phyloP scores from a whole-genome alignment of 306 rosid genomes.

The Prunus mongolica region DNA sequence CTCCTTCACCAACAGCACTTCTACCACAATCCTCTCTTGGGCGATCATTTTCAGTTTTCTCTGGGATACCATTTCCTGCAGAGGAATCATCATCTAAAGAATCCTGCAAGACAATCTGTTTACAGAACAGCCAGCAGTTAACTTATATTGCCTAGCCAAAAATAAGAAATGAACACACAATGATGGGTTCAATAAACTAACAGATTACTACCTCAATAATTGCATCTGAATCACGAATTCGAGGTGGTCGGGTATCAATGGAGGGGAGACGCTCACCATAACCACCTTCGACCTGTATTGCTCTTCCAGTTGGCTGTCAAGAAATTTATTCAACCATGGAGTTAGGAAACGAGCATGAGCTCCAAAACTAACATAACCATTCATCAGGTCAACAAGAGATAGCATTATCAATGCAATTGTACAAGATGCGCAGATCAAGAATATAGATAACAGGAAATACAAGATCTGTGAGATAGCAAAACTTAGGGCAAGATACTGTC shows the following conservation, averaged over 20 bases:
- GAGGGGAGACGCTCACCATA: slow-evolving; percentile 96
- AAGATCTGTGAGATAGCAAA: background rate
- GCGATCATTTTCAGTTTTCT: slow-evolving; percentile 50
- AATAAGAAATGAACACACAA: slow-evolving; percentile 10
- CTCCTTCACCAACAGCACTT: slow-evolving; percentile 50
- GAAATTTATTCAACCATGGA: slow-evolving; percentile 25
- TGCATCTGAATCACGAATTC: slow-evolving; percentile 96
- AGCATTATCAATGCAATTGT: background rate
- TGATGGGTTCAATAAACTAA: slow-evolving; percentile 1
- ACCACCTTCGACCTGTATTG: slow-evolving; percentile 99
- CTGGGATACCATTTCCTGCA: slow-evolving; percentile 52
- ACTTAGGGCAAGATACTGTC: background rate
- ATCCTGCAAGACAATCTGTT: slow-evolving; percentile 93
- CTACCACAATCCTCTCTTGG: slow-evolving; percentile 49
- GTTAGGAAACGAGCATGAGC: background rate
- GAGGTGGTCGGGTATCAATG: slow-evolving; percentile 89
- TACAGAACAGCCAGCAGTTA: slow-evolving; percentile 33
- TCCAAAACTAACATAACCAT: background rate
- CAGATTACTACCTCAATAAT: slow-evolving; percentile 78
- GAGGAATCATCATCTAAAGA: slow-evolving; percentile 74
- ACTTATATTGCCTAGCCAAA: slow-evolving; percentile 1
- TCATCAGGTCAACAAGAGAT: background rate
- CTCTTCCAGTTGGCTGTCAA: slow-evolving; percentile 97
- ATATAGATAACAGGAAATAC: background rate
- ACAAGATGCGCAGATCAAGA: background rate